phyloP scores from a whole-genome alignment of 2,329 filamentous ascomycete genomes.

The Aureobasidium sp. region DNA sequence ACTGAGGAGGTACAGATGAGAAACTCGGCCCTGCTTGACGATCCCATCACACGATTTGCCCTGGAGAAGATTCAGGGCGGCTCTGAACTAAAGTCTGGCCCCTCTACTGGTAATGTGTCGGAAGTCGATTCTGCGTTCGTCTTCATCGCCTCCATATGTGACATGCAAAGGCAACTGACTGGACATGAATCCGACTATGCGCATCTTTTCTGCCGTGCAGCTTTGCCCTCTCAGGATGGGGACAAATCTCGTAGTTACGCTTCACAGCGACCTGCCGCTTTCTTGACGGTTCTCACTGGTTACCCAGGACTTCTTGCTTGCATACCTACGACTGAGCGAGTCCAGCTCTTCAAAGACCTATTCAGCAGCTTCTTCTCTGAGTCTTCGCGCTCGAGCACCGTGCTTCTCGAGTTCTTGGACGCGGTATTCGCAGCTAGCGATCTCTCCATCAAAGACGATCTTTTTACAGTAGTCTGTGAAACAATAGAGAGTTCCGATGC shows the following conservation, averaged over 20 bases:
- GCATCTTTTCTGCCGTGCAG: background rate
- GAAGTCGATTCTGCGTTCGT: slow-evolving; percentile 11
- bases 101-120: background rate
- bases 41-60: background rate
- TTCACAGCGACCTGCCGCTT: background rate
- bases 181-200: background rate
- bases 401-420: slow-evolving; percentile 6
- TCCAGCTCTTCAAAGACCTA: background rate
- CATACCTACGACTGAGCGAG: background rate
- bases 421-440: background rate
- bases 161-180: slow-evolving; percentile 3
- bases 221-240: background rate
- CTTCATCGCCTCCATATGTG: slow-evolving; percentile 12
- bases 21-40: background rate
- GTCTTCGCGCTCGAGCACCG: background rate
- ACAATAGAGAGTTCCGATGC: background rate
- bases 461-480: background rate
- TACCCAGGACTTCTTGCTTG: background rate
- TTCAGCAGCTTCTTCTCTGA: background rate
- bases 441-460: background rate
- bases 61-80: background rate
- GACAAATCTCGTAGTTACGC: background rate
- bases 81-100: background rate
- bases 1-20: background rate
- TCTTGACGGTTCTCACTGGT: background rate